phyloP scores from a whole-genome alignment of 208 protist species.

The Wallacemonas sp. region DNA sequence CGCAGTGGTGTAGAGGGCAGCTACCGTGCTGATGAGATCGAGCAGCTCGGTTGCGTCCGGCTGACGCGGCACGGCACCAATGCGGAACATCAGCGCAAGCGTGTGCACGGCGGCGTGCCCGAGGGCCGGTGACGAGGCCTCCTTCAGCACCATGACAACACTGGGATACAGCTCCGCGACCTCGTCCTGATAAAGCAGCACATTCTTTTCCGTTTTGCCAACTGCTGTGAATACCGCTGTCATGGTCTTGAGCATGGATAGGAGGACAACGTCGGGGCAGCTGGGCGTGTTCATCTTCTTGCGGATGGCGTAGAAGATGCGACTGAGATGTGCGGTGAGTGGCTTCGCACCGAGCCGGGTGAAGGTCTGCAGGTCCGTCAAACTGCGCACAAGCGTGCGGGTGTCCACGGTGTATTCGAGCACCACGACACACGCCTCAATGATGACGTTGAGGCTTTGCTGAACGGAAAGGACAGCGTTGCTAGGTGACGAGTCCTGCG shows the following conservation, averaged over 20 bases:
- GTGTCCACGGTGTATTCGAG: conserved; percentile 83
- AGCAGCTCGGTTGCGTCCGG: conserved; percentile 54
- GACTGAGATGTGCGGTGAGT: conserved; percentile 66
- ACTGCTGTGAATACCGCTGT: conserved; percentile 62
- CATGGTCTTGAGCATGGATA: conserved; percentile 79
- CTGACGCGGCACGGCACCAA: conserved; percentile 48
- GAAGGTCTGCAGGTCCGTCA: conserved; percentile 85
- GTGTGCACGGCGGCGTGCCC: conserved; percentile 77
- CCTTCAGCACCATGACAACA: conserved; percentile 60
- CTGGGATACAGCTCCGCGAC: conserved; percentile 72
- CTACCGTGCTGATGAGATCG: conserved; percentile 64
- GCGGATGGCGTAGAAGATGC: conserved; percentile 84
- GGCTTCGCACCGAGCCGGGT: conserved; percentile 69
- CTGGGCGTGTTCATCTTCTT: conserved; percentile 60
- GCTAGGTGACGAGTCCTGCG: conserved; percentile 23
- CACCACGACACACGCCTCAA: conserved; percentile 82
- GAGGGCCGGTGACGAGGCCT: conserved; percentile 63
- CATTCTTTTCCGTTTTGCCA: conserved; percentile 51
- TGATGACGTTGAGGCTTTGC: conserved; percentile 68
- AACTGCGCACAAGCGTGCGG: conserved; percentile 69
- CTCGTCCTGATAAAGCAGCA: conserved; percentile 83
- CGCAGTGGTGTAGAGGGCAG: conserved; percentile 71
- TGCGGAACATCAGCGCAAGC: conserved; percentile 73
- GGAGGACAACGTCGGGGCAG: conserved; percentile 60
- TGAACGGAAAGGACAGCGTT: conserved; percentile 41